Evolutionary conservation across 108 stramenopile species (phyloP), one percentile per base, ranked within the genome.

Genomic region (Fragilariopsis cylindrus): DNA sequence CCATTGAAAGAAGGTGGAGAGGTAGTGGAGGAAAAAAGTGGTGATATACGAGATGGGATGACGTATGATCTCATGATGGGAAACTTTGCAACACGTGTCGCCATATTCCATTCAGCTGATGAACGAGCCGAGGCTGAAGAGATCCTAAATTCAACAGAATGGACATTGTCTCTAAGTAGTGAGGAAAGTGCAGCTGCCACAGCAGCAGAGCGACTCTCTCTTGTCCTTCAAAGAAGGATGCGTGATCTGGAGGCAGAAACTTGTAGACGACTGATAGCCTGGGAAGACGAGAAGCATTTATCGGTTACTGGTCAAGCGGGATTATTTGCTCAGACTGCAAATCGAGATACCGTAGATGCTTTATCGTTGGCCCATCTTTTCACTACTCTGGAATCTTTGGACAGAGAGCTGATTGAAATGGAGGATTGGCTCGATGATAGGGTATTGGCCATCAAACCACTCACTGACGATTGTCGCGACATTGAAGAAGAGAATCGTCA

Each of bases 41-140:
- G 67, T 1, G 74, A 80, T 39, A 62, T 69, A 7, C 78, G 72
- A 7, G 90, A 90, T 80, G 85, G 79, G 13, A 86, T 94, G 75
- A 90, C 93, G 0, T 94, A 94, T 62, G 90, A 91, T 81, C 81
- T 94, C 81, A 90, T 94, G 87, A 92, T 94, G 90, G 93, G 93
- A 0, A 94, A 94, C 69, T 94, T 85, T 76, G 82, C 84, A 46
- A 86, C 84, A 13, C 76, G 90, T 5, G 84, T 94, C 46, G 83
- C 89, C 21, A 74, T 94, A 48, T 94, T 91, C 60, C 76, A 82
- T 42, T 91, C 87, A 13, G 88, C 87, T 44, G 90, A 92, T 48
- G 90, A 94, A 70, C 79, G 80, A 58, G 82, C 81, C 11, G 94
- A 95, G 68, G 94, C 94, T 3, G 94, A 92, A 63, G 87, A 89